Percentiles rank a stretch among this genome's conserved stretches.
phyloP scores from a whole-genome alignment of 2,329 filamentous ascomycete genomes.

The Botrytis squamosa region DNA sequence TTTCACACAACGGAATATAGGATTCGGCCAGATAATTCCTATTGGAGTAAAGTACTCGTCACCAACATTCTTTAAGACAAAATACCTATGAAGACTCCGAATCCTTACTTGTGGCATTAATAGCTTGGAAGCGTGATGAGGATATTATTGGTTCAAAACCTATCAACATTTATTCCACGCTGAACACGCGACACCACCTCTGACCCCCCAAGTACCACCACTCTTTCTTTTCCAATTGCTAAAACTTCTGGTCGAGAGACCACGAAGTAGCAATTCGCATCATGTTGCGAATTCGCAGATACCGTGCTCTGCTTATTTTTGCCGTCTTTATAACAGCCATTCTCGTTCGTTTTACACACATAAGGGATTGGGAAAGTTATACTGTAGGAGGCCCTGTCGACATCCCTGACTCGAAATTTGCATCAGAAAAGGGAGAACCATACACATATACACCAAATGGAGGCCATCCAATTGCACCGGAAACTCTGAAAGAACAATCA shows the following conservation, averaged over 20 bases:
- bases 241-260: slow-evolving; percentile 17
- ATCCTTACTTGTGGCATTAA: not conserved
- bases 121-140: slow-evolving; percentile 13
- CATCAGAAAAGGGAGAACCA: not conserved
- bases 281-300: slow-evolving; percentile 61
- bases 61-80: not conserved
- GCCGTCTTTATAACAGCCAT: slow-evolving; percentile 27
- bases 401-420: slow-evolving; percentile 18
- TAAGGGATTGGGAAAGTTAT: slow-evolving; percentile 26
- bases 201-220: not conserved
- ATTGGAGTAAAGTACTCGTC: not conserved
- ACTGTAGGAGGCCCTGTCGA: slow-evolving; percentile 19
- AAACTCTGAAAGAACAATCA: slow-evolving; percentile 3
- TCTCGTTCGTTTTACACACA: slow-evolving; percentile 28
- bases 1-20: not conserved
- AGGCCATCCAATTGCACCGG: not conserved
- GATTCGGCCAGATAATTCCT: not conserved
- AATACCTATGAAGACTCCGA: too few relatives aligned
- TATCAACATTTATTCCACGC: slow-evolving; percentile 6
- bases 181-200: slow-evolving; percentile 14
- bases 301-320: slow-evolving; percentile 52
- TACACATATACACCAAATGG: not conserved
- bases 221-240: not conserved
- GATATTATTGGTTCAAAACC: slow-evolving; percentile 7
- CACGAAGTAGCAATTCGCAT: slow-evolving; percentile 24